phyloP scores from a whole-genome alignment of 352 stramenopile genomes.

The Phytopythium vexans region DNA sequence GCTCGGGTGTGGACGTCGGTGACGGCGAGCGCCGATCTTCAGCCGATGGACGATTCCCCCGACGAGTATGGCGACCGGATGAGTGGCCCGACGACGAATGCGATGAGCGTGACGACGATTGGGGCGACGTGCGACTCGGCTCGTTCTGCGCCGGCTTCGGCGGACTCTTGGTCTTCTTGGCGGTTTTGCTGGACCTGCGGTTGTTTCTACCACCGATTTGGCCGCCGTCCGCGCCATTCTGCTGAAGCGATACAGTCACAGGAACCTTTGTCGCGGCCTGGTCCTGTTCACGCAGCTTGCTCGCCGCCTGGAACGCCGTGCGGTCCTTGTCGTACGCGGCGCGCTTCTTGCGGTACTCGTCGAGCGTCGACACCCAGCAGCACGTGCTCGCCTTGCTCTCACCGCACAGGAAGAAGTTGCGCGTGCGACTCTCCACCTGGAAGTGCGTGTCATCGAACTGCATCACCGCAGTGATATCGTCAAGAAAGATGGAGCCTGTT shows the following conservation, averaged over 20 bases:
- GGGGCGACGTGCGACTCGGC: slow-evolving; percentile 14
- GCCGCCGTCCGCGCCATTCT: neutral
- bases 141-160: slow-evolving; percentile 4
- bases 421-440: slow-evolving; percentile 77
- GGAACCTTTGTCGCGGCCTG: neutral
- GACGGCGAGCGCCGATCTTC: slow-evolving; percentile 23
- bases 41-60: neutral
- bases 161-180: slow-evolving; percentile 22
- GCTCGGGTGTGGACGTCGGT: slow-evolving; percentile 11
- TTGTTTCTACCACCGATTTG: neutral
- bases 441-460: slow-evolving; percentile 87
- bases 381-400: slow-evolving; percentile 80
- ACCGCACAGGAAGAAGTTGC: slow-evolving; percentile 83
- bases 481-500: slow-evolving; percentile 76
- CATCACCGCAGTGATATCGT: slow-evolving; percentile 84
- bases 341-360: slow-evolving; percentile 74
- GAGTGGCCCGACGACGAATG: slow-evolving; percentile 9
- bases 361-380: slow-evolving; percentile 79
- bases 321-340: slow-evolving; percentile 69
- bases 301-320: slow-evolving; percentile 25
- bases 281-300: slow-evolving; percentile 6
- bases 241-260: neutral
- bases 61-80: slow-evolving; percentile 6
- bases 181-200: neutral
- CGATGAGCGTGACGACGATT: slow-evolving; percentile 13